These are phyloP conservation scores for Trichosporon inkin DNA, from an alignment of 1,284 basidiomycete genomes.

Conservation along the genomic window DNA sequence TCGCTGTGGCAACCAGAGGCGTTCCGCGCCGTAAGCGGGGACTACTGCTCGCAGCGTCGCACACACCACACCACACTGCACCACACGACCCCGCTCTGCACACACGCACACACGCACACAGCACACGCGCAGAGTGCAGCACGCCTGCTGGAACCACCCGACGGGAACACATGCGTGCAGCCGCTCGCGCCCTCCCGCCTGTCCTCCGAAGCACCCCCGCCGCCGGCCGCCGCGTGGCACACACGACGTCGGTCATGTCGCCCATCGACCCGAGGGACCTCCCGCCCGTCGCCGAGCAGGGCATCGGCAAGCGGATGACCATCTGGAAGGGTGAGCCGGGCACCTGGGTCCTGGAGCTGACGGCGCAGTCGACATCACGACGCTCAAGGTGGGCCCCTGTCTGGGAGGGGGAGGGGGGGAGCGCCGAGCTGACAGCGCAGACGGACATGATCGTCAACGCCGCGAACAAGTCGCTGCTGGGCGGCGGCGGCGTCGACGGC, in stretches of 20 bases:
- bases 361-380: conserved; percentile 44
- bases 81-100: neutral
- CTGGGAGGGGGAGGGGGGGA: no score
- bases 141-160: neutral
- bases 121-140: neutral
- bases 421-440: conserved; percentile 21
- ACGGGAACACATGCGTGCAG: neutral
- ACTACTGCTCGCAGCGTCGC: neutral
- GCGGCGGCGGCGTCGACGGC: conserved; percentile 56
- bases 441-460: conserved; percentile 83
- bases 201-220: neutral
- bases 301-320: conserved; percentile 25
- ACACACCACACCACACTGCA: neutral
- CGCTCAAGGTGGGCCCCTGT: conserved; percentile 33
- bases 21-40: no score
- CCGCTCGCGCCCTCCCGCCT: neutral
- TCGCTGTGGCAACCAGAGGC: conserved; percentile 3
- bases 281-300: conserved; percentile 30
- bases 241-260: conserved; percentile 2
- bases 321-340: conserved; percentile 39
- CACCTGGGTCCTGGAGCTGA: neutral
- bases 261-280: conserved; percentile 24
- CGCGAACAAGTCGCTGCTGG: conserved; percentile 70
- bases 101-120: neutral
- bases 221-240: neutral